Evolutionary conservation across 139 green algal species (phyloP).

Genomic region (Chlamydomonas incerta): DNA sequence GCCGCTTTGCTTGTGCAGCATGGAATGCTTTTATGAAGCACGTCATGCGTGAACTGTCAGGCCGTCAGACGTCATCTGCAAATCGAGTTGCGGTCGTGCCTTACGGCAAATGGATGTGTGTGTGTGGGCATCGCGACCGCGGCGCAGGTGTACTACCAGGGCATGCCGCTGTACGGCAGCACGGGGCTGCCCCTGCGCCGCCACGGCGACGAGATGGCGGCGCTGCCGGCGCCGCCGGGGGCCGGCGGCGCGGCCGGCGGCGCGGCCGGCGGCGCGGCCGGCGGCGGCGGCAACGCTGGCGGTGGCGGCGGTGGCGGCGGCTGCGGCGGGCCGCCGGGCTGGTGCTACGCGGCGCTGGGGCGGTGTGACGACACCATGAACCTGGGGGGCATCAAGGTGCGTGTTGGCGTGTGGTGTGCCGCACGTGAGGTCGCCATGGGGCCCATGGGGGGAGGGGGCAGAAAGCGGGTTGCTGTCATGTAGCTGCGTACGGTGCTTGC

Average conservation of each 20-base stretch:
- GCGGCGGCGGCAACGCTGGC: not conserved
- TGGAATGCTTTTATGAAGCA: too few species aligned
- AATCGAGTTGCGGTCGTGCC: too few species aligned
- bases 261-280: not conserved
- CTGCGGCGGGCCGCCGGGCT: not conserved
- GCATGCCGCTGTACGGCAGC: conserved; percentile 78
- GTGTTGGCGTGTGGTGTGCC: not conserved
- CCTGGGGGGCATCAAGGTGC: conserved; percentile 92
- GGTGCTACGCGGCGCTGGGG: conserved; percentile 74
- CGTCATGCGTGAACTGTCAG: too few species aligned
- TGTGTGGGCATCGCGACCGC: not conserved
- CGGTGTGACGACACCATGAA: conserved; percentile 98
- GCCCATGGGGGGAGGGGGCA: too few species aligned
- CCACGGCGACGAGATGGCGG: conserved; percentile 91
- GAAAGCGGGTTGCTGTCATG: too few species aligned
- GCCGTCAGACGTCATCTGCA: too few species aligned
- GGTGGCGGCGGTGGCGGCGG: not conserved
- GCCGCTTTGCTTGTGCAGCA: too few species aligned
- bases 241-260: not conserved
- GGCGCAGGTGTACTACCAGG: conserved; percentile 84
- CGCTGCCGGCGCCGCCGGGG: conserved; percentile 37
- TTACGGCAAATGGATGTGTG: too few species aligned
- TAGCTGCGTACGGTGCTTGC: too few species aligned
- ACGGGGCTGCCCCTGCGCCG: conserved; percentile 73
- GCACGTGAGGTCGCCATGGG: too few species aligned